Evolutionary conservation across 2,329 filamentous ascomycete genomes (phyloP).

Genomic region (Elsinoe perseae): DNA sequence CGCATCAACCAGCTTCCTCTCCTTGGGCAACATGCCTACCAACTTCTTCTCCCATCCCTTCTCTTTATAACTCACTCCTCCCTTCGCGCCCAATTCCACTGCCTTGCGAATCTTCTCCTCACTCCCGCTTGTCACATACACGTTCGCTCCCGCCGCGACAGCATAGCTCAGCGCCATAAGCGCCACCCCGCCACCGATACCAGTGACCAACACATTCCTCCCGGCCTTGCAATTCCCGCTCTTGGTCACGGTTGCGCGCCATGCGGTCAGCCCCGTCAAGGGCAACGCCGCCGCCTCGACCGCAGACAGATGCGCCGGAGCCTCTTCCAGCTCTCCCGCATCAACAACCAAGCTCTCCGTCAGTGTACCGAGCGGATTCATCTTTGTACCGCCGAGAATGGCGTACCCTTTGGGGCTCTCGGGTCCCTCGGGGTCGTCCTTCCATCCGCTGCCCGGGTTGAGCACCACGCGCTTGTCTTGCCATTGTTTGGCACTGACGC

Average conservation of each 20-base stretch:
- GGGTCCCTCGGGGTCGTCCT: conserved; percentile 60
- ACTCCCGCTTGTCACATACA: conserved; percentile 74
- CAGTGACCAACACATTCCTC: conserved; percentile 74
- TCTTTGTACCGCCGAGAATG: conserved; percentile 62
- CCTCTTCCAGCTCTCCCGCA: conserved; percentile 65
- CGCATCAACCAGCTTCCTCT: conserved; percentile 65
- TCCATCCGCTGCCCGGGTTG: conserved; percentile 73
- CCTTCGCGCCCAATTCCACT: conserved; percentile 62
- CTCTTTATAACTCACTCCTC: conserved; percentile 75
- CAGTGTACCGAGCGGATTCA: conserved; percentile 60
- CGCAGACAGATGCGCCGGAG: conserved; percentile 62
- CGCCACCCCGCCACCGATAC: conserved; percentile 88
- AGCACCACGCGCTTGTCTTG: conserved; percentile 65
- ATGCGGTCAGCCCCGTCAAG: conserved; percentile 77
- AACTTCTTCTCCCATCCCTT: conserved; percentile 76
- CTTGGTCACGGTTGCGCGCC: conserved; percentile 79
- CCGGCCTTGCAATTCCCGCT: conserved; percentile 55
- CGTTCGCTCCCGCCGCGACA: conserved; percentile 62
- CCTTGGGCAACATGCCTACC: conserved; percentile 50
- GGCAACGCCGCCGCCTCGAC: conserved; percentile 78
- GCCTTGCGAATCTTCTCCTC: conserved; percentile 69
- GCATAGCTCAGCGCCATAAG: conserved; percentile 74
- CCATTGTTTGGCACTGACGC: conserved; percentile 50
- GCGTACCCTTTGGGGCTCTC: conserved; percentile 54
- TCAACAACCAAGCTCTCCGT: conserved; percentile 65